Evolutionary conservation across 768 basidiomycete species (phyloP).

Genomic region (Phlebiopsis gigantea): DNA sequence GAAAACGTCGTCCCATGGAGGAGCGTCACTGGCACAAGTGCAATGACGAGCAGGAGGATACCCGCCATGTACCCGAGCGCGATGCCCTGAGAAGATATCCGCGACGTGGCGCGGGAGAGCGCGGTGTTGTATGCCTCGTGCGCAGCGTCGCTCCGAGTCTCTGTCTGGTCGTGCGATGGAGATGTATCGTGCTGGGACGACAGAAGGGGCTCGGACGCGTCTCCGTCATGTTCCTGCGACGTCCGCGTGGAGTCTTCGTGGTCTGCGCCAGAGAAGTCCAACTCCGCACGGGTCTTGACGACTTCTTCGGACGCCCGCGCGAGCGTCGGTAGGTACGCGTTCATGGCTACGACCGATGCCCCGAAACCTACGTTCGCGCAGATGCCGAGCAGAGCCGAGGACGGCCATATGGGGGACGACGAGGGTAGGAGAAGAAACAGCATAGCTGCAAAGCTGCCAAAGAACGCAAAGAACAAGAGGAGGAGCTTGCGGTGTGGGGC

Average conservation of each 20-base stretch:
- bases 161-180: neutral
- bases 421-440: constrained; percentile 74
- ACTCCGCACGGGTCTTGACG: constrained; percentile 31
- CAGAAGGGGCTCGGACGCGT: neutral
- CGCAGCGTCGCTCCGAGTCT: neutral
- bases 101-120: constrained; percentile 71
- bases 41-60: constrained; percentile 66
- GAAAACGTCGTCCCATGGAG: constrained; percentile 74
- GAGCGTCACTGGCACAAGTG: constrained; percentile 71
- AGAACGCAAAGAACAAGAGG: constrained; percentile 65
- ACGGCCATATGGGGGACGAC: constrained; percentile 60
- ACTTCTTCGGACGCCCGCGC: constrained; percentile 65
- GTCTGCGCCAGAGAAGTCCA: constrained; percentile 12
- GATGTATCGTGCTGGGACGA: neutral
- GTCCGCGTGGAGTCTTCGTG: constrained; percentile 9
- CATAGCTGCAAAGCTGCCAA: constrained; percentile 65
- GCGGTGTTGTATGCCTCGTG: constrained; percentile 41
- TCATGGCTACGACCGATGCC: constrained; percentile 82
- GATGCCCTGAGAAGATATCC: constrained; percentile 80
- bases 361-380: constrained; percentile 85
- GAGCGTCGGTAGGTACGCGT: constrained; percentile 77
- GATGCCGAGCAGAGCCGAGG: constrained; percentile 66
- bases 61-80: constrained; percentile 85
- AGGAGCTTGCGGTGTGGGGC: constrained; percentile 72
- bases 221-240: constrained; percentile 15